phyloP scores from a whole-genome alignment of 805 yeast genomes.

The Candida pini region DNA sequence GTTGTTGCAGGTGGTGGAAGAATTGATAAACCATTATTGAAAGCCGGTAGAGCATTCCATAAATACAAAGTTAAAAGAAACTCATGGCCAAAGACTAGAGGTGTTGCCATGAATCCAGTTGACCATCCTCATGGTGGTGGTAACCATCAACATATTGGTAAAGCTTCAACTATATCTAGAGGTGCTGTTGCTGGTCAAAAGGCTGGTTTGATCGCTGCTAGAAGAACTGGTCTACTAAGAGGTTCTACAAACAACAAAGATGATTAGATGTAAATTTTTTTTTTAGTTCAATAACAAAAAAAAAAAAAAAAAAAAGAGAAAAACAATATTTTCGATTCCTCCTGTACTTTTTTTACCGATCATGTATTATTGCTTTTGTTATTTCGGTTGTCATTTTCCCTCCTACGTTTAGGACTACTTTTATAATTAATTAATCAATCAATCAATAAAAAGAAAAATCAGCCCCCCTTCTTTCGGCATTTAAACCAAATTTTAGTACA shows the following conservation, averaged over 20 bases:
- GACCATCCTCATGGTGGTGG: slow-evolving; percentile 99
- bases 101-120: slow-evolving; percentile 99
- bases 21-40: slow-evolving; percentile 98
- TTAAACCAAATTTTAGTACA: too few species aligned
- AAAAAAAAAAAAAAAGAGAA: not conserved
- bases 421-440: too few species aligned
- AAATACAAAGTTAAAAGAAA: slow-evolving; percentile 98
- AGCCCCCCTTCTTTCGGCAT: too few species aligned
- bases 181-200: slow-evolving; percentile 99
- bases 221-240: slow-evolving; percentile 99
- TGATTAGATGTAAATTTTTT: slow-evolving; percentile 19
- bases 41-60: slow-evolving; percentile 99
- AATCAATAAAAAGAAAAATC: too few species aligned
- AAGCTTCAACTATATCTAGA: slow-evolving; percentile 98
- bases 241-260: slow-evolving; percentile 78
- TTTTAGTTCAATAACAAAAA: too few species aligned
- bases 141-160: slow-evolving; percentile 99
- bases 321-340: slow-evolving; percentile 1
- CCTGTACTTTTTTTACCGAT: slow-evolving; percentile 1
- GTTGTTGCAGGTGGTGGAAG: slow-evolving; percentile 99
- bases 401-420: too few species aligned
- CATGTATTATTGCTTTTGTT: too few species aligned
- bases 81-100: slow-evolving; percentile 99
- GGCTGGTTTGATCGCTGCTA: slow-evolving; percentile 99
- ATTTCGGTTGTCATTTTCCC: too few species aligned